Base-by-base conservation (phyloP, 2,329 filamentous ascomycete species). In the Polytolypa hystricis region DNA sequence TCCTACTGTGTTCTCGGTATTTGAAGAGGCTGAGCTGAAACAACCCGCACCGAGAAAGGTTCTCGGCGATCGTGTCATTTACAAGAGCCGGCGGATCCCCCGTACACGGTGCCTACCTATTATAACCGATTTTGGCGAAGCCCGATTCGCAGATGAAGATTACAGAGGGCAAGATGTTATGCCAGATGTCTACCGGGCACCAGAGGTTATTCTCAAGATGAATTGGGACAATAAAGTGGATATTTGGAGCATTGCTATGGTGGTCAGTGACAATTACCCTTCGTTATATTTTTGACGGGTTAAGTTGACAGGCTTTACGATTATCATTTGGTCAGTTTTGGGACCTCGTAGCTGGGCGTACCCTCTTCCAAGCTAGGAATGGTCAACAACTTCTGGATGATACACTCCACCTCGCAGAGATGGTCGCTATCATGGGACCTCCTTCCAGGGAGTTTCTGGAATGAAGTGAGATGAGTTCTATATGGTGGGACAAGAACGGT, bases 171-270 rank as follows among this genome's bases (percentile, higher is more conserved):
- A 43, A 12, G 35, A 43, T 32, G 42, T 47, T 26, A 42, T 42
- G 42, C 45, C 49, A 15, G 35, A 45, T 16, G 17, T 47, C n/a
- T 51, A 50, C 33, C 16, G 49, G 18, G 45, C 47, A n/a, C 47
- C 47, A 5, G 49, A 52, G 34, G 41, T 51, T 9, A 40, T 48
- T 23, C 35, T 47, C 29, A 43, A 43, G 11, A 52, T 52, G 43
- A 27, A 41, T 23, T 53, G 47, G 47, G 42, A 40, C 23, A 38
- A 37, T 14, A 40, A 40, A 30, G 41, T 48, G 23, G 49, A 52
- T 38, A 47, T 52, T 16, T 52, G 49, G 45, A 46, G 42, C 30
- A 35, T 50, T 33, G 49, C 43, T 23, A 33, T 45, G 12, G 43
- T 51, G 43, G 46, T 49, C 41, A 30, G 44, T 23, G 26, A 11